Conservation (phyloP, 2,329 filamentous ascomycete genomes). For the Arachnomyces sp. region DNA sequence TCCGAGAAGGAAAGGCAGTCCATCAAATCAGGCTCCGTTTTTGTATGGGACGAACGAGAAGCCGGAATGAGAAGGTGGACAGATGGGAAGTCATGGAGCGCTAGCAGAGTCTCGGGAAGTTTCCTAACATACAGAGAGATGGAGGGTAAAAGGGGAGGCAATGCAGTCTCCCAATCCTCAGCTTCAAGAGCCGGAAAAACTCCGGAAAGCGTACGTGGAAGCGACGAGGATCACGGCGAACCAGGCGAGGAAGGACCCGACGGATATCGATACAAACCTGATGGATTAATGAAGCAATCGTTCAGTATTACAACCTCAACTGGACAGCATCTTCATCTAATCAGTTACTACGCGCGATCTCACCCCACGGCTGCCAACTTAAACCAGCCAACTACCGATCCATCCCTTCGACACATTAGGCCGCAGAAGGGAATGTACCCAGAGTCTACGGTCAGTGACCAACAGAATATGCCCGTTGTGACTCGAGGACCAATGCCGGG, state of each 20-base stretch:
- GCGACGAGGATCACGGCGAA: conserved; percentile 71
- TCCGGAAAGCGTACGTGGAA: conserved; percentile 71
- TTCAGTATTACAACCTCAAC: conserved; percentile 95
- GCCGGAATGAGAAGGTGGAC: conserved; percentile 98
- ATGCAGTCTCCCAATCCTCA: conserved; percentile 53
- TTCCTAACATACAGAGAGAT: conserved; percentile 97
- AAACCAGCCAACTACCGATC: conserved; percentile 73
- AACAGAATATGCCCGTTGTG: conserved; percentile 69
- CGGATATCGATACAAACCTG: conserved; percentile 89
- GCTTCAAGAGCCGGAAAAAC: conserved; percentile 62
- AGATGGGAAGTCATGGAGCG: conserved; percentile 98
- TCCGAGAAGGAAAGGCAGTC: conserved; percentile 96
- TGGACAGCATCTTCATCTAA: conserved; percentile 88
- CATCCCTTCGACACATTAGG: conserved; percentile 69
- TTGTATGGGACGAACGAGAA: conserved; percentile 99
- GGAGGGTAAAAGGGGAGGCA: conserved; percentile 91
- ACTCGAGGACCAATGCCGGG: conserved; percentile 64
- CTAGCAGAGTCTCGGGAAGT: conserved; percentile 91
- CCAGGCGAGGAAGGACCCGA: conserved; percentile 67
- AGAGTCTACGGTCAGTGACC: conserved; percentile 85
- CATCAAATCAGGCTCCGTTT: conserved; percentile 93
- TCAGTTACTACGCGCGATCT: conserved; percentile 89
- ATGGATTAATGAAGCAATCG: conserved; percentile 98
- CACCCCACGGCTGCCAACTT: conserved; percentile 65
- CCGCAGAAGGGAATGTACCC: conserved; percentile 95